Percentiles rank a stretch among this genome's conserved stretches.
These are phyloP conservation scores for Hypericum androsaemum DNA, from an alignment of 345 rosid species.

Conservation along the genomic window DNA sequence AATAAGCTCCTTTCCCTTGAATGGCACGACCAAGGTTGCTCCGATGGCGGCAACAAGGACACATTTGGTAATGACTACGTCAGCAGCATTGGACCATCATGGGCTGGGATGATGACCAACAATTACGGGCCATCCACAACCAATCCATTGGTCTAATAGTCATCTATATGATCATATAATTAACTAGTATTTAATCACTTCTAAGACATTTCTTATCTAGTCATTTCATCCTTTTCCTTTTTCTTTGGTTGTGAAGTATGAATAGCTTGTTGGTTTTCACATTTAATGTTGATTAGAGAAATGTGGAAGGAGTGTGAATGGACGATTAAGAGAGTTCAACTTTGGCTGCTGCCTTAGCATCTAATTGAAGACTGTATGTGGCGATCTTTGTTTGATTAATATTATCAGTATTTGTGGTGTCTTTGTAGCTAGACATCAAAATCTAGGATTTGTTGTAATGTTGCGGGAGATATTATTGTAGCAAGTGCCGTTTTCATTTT, in stretches of 20 bases:
- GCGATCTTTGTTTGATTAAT: constrained; percentile 3
- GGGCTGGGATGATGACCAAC: constrained; percentile 42
- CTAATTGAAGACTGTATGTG: constrained; percentile 16
- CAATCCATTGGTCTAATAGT: constrained; percentile 35
- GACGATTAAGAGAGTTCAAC: constrained; percentile 21
- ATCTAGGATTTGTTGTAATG: constrained; percentile 28
- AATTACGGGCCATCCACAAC: constrained; percentile 37
- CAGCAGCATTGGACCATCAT: constrained; percentile 35
- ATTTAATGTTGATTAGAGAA: too few relatives aligned
- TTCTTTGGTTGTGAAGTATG: constrained; percentile 8
- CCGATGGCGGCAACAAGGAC: constrained; percentile 46
- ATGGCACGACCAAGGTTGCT: constrained; percentile 71
- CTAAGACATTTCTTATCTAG: background rate
- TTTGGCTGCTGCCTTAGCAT: constrained; percentile 25
- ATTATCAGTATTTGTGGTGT: constrained; percentile 14
- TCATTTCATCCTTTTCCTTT: background rate
- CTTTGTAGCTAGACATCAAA: constrained; percentile 19
- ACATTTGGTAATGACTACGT: constrained; percentile 23
- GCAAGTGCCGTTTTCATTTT: too few relatives aligned
- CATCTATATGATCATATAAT: too few relatives aligned
- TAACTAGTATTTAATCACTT: too few relatives aligned
- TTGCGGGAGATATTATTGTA: constrained; percentile 27
- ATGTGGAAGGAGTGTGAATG: constrained; percentile 15
- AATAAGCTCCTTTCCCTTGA: constrained; percentile 55
- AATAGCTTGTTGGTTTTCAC: background rate